Conservation (phyloP, 179 eudicot genomes). For the Carnegiea gigantea region DNA sequence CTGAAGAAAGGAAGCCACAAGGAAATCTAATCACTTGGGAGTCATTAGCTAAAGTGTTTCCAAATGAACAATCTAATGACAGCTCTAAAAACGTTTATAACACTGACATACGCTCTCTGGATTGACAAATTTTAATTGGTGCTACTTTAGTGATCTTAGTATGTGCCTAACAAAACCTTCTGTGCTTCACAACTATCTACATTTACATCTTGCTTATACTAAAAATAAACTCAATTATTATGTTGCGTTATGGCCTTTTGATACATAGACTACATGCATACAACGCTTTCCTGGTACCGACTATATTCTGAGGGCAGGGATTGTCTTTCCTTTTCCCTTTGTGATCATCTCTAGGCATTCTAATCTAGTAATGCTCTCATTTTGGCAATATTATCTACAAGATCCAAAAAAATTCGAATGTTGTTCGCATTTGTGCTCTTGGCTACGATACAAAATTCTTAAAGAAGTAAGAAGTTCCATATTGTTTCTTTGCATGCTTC, state of each 20-base stretch:
- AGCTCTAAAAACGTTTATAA: constrained; percentile 39
- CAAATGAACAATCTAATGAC: constrained; percentile 30
- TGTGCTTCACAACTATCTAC: not conserved
- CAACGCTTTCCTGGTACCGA: not conserved
- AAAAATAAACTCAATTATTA: not conserved
- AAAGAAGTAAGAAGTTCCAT: no score
- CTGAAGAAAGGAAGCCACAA: constrained; percentile 28
- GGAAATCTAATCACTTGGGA: constrained; percentile 30
- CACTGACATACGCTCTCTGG: no score
- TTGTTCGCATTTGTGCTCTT: no score
- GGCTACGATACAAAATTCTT: no score
- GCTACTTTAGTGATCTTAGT: not conserved
- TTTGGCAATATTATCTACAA: no score
- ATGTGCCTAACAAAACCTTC: not conserved
- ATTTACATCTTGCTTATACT: not conserved
- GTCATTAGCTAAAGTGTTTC: constrained; percentile 28
- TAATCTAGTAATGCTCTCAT: not conserved
- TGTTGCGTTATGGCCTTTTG: not conserved
- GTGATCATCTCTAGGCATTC: not conserved
- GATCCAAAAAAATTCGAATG: no score
- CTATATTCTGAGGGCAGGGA: not conserved
- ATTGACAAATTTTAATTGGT: not conserved
- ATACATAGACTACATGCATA: not conserved
- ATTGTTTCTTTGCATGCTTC: no score
- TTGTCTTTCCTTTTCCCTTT: not conserved